These are phyloP conservation scores for Sporothrix brasiliensis DNA, from an alignment of 2,329 filamentous ascomycete species.

Conservation along the genomic window DNA sequence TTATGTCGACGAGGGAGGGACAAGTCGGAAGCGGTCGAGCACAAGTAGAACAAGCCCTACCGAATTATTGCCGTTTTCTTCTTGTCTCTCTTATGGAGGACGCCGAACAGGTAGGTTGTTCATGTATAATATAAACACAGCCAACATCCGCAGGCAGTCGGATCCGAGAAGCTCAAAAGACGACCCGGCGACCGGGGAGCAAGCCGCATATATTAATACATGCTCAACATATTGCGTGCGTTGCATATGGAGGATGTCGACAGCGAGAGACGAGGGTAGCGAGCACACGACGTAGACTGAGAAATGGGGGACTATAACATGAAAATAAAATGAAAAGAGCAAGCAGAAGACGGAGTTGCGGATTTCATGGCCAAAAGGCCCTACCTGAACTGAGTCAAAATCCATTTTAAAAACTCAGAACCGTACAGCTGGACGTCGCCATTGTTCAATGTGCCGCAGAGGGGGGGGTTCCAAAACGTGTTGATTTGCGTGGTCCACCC, in stretches of 20 bases:
- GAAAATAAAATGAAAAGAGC: not conserved
- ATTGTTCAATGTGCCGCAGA: not conserved
- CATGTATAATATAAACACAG: not conserved
- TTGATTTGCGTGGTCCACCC: constrained; percentile 8
- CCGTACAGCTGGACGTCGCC: constrained; percentile 1
- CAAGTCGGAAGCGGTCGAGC: not conserved
- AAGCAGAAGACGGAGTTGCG: not conserved
- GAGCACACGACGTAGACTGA: not conserved
- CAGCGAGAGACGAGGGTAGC: not conserved
- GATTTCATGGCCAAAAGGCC: not conserved
- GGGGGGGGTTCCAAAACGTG: not conserved
- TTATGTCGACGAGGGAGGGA: not conserved
- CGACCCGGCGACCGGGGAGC: constrained; percentile 11
- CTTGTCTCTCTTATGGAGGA: not conserved
- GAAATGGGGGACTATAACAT: not conserved
- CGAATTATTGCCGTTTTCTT: not conserved
- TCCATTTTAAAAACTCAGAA: not conserved
- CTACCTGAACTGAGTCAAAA: not conserved
- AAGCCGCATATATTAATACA: constrained; percentile 21
- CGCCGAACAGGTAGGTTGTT: not conserved
- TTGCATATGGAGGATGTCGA: not conserved
- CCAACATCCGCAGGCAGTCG: not conserved
- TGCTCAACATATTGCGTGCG: constrained; percentile 12
- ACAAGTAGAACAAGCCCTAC: not conserved
- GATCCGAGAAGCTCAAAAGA: constrained; percentile 3